These are phyloP conservation scores for Xylariaceae sp. DNA, from an alignment of 2,329 filamentous ascomycete genomes.

Conservation along the genomic window DNA sequence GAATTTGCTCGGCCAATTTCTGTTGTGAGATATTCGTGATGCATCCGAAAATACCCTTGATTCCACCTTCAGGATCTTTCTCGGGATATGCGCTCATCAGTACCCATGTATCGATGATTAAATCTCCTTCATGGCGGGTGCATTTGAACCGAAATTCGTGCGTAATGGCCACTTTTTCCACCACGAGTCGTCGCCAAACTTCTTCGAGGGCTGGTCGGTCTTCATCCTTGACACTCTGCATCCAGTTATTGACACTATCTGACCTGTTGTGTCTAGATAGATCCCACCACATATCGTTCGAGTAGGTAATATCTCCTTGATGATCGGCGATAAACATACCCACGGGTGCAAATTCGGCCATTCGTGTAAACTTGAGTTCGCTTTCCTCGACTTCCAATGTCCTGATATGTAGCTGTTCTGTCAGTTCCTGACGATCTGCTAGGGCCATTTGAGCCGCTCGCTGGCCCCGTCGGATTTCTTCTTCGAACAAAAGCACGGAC, in stretches of 20 bases:
- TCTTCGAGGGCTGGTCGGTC: constrained; percentile 55
- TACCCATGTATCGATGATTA: constrained; percentile 66
- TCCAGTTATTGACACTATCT: constrained; percentile 60
- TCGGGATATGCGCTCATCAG: constrained; percentile 73
- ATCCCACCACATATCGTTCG: constrained; percentile 73
- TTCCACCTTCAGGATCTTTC: constrained; percentile 54
- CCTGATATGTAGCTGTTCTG: constrained; percentile 63
- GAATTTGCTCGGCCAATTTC: constrained; percentile 77
- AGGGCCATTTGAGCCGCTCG: constrained; percentile 69
- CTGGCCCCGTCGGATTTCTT: constrained; percentile 72
- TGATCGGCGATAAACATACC: constrained; percentile 81
- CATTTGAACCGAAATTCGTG: constrained; percentile 72
- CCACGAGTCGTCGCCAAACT: constrained; percentile 58
- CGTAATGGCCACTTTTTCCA: constrained; percentile 58
- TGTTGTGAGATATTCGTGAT: constrained; percentile 83
- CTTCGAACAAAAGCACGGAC: constrained; percentile 76
- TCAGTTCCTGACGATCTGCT: constrained; percentile 70
- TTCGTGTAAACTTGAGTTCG: constrained; percentile 74
- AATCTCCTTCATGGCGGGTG: constrained; percentile 55
- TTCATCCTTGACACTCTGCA: constrained; percentile 64
- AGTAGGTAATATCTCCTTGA: constrained; percentile 66
- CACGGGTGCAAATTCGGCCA: constrained; percentile 79
- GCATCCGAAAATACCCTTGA: constrained; percentile 73
- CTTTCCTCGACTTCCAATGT: constrained; percentile 59
- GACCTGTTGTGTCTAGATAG: constrained; percentile 63